Evolutionary conservation across 1,139 yeast genomes (phyloP).

Genomic region (Schwanniomyces etchellsii): DNA sequence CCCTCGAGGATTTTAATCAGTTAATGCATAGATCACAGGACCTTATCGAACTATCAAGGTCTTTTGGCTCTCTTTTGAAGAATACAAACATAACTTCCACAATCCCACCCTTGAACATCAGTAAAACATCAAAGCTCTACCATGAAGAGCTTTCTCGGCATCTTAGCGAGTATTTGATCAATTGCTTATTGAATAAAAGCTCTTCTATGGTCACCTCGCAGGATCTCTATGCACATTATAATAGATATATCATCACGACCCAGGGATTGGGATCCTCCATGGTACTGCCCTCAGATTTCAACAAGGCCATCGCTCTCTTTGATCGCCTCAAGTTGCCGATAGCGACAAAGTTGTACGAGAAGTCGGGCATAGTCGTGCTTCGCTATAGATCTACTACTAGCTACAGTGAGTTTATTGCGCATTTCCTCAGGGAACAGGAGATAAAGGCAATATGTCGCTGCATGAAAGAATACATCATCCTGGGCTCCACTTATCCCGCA

Average conservation of each 20-base stretch:
- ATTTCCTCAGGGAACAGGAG: slow-evolving; percentile 20
- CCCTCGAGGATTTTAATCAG: slow-evolving; percentile 73
- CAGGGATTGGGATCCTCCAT: slow-evolving; percentile 41
- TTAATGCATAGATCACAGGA: slow-evolving; percentile 77
- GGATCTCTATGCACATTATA: slow-evolving; percentile 39
- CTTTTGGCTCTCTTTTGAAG: slow-evolving; percentile 32
- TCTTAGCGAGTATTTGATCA: slow-evolving; percentile 46
- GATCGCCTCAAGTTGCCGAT: slow-evolving; percentile 31
- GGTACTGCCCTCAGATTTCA: slow-evolving; percentile 26
- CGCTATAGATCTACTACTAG: slow-evolving; percentile 17
- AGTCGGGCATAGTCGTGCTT: slow-evolving; percentile 32
- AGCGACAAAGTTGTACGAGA: slow-evolving; percentile 23
- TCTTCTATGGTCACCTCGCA: slow-evolving; percentile 39
- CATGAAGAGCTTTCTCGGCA: slow-evolving; percentile 41
- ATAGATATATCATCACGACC: slow-evolving; percentile 28
- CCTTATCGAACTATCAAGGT: slow-evolving; percentile 50
- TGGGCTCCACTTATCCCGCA: slow-evolving; percentile 13
- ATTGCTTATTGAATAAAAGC: slow-evolving; percentile 20
- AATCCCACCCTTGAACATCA: slow-evolving; percentile 28
- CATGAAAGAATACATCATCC: slow-evolving; percentile 14
- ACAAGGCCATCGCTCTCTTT: slow-evolving; percentile 24
- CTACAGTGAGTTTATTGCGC: slow-evolving; percentile 20
- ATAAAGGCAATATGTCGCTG: slow-evolving; percentile 20
- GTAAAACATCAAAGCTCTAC: slow-evolving; percentile 24
- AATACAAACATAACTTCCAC: slow-evolving; percentile 6